Percentiles rank a stretch among this genome's conserved stretches.
Conservation (phyloP, 139 green algal species). For the Micractinium sp. region DNA sequence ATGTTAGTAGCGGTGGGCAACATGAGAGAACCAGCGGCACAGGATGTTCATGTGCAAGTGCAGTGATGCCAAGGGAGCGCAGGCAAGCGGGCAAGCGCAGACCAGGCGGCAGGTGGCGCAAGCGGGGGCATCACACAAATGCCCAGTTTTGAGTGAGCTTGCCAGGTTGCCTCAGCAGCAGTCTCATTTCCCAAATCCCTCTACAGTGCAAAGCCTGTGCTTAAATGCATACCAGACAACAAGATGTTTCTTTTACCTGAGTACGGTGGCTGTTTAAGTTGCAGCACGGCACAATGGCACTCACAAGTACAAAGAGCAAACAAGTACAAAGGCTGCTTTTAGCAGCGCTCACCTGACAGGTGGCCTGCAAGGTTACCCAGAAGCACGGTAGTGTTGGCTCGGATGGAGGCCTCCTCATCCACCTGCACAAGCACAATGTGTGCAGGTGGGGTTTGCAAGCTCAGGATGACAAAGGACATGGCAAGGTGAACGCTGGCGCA, state of each 20-base stretch:
- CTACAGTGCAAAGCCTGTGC: too few species aligned
- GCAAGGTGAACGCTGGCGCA: too few species aligned
- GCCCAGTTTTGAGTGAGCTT: too few species aligned
- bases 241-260: too few species aligned
- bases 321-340: too few species aligned
- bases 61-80: too few species aligned
- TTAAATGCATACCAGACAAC: too few species aligned
- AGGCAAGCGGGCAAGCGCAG: not conserved
- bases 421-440: conserved; percentile 64
- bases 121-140: not conserved
- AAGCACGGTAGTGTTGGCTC: conserved; percentile 98
- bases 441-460: not conserved
- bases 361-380: conserved; percentile 92
- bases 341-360: conserved; percentile 64
- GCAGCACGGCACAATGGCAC: too few species aligned
- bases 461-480: too few species aligned
- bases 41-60: not conserved
- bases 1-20: not conserved
- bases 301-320: not conserved
- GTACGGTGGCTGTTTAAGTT: too few species aligned
- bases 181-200: too few species aligned
- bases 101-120: not conserved
- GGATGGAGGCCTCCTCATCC: conserved; percentile 95
- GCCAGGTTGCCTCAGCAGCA: too few species aligned
- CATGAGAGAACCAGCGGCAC: not conserved